Conservation (phyloP, 2,329 filamentous ascomycete species). For the Elsinoe batatas region DNA sequence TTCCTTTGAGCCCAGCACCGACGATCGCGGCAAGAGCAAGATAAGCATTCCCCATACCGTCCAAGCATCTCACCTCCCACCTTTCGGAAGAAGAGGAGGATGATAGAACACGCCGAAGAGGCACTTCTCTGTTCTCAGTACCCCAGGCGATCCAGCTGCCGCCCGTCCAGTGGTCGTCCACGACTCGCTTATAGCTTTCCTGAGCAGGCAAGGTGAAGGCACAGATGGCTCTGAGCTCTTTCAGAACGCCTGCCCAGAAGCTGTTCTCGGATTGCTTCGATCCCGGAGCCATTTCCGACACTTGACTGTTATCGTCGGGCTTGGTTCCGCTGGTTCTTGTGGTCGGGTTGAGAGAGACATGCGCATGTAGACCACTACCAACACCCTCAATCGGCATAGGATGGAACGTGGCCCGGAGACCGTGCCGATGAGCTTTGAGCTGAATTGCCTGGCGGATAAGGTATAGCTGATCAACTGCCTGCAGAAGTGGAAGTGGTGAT, state of each 20-base stretch:
- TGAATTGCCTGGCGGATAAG: constrained; percentile 61
- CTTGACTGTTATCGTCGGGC: background rate
- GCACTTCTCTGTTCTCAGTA: constrained; percentile 67
- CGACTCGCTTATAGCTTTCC: constrained; percentile 58
- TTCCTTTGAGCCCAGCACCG: constrained; percentile 48
- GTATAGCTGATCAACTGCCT: constrained; percentile 61
- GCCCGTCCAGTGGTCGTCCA: constrained; percentile 66
- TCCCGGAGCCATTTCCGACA: background rate
- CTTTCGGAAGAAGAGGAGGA: constrained; percentile 39
- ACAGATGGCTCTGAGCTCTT: constrained; percentile 54
- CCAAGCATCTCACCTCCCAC: constrained; percentile 72
- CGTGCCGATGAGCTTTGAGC: constrained; percentile 51
- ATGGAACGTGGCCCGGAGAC: constrained; percentile 60
- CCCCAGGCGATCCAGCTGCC: constrained; percentile 73
- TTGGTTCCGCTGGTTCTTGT: background rate
- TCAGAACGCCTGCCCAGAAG: constrained; percentile 61
- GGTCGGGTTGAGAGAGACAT: constrained; percentile 53
- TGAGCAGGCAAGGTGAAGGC: constrained; percentile 60
- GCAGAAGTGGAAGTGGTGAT: constrained; percentile 50
- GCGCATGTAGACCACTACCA: constrained; percentile 59
- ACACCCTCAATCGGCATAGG: constrained; percentile 56
- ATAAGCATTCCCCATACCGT: constrained; percentile 72
- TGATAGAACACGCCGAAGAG: constrained; percentile 52
- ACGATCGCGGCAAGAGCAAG: constrained; percentile 55
- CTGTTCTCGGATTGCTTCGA: constrained; percentile 37